A percentile compares a stretch with the other conserved stretches of the same genome.
Conservation (phyloP, 2,329 filamentous ascomycete genomes). For the Colletotrichum sp. region DNA sequence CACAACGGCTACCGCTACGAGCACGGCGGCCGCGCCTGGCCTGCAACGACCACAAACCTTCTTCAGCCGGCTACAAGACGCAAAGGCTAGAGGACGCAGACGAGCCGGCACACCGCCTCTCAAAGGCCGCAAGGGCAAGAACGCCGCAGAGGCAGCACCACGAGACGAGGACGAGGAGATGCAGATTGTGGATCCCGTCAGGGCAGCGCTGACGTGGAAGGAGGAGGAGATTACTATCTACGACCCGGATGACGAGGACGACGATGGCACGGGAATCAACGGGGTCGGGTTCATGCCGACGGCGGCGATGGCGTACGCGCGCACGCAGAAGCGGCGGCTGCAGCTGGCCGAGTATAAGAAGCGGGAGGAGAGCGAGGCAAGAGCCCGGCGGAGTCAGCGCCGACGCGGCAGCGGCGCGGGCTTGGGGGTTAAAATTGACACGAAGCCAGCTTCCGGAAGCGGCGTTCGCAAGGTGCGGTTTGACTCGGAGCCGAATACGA, state of each 20-base stretch:
- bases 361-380: conserved; percentile 65
- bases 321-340: conserved; percentile 61
- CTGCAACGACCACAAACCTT: conserved; percentile 41
- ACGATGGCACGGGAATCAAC: conserved; percentile 71
- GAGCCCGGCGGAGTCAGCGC: conserved; percentile 59
- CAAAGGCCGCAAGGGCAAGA: conserved; percentile 12
- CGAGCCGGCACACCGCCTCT: conserved; percentile 44
- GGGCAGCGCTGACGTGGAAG: conserved; percentile 69
- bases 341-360: conserved; percentile 68
- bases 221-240: conserved; percentile 73
- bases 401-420: conserved; percentile 41
- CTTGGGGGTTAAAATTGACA: conserved; percentile 3
- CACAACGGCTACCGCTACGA: conserved; percentile 17
- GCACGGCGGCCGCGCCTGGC: background rate
- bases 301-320: conserved; percentile 62
- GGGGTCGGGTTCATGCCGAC: conserved; percentile 72
- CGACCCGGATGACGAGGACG: conserved; percentile 67
- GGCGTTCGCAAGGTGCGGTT: conserved; percentile 44
- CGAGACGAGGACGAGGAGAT: conserved; percentile 34
- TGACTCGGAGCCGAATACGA: conserved; percentile 36
- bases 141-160: conserved; percentile 8
- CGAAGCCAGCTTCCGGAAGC: conserved; percentile 23
- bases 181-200: conserved; percentile 54
- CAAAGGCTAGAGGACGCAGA: conserved; percentile 39
- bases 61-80: conserved; percentile 42